A percentile compares a stretch with the other conserved stretches of the same genome.
These are phyloP conservation scores for Asterophora parasitica DNA, from an alignment of 768 basidiomycete species.

Conservation along the genomic window DNA sequence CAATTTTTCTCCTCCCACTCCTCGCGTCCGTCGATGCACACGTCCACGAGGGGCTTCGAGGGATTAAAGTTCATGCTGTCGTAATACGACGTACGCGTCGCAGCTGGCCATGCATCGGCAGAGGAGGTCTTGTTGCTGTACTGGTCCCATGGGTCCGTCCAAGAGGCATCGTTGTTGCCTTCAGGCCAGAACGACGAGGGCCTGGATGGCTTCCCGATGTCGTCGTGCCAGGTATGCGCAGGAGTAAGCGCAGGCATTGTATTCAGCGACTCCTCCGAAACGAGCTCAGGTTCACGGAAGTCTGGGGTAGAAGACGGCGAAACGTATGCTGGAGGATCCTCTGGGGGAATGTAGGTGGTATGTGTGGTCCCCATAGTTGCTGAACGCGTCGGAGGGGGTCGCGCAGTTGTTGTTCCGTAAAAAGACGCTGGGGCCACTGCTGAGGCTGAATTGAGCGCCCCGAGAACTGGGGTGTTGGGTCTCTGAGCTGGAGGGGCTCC, in stretches of 20 bases:
- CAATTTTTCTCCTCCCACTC: slow-evolving; percentile 59
- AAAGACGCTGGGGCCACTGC: slow-evolving; percentile 32
- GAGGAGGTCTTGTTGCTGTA: neutral
- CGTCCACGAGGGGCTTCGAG: slow-evolving; percentile 21
- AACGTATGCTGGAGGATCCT: slow-evolving; percentile 34
- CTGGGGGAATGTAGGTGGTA: slow-evolving; percentile 34
- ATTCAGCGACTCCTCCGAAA: slow-evolving; percentile 35
- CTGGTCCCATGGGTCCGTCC: neutral
- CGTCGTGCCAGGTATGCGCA: slow-evolving; percentile 3
- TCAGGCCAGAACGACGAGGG: neutral
- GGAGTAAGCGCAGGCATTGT: slow-evolving; percentile 32
- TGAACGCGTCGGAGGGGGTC: slow-evolving; percentile 35
- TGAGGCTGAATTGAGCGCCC: slow-evolving; percentile 14
- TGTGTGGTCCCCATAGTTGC: slow-evolving; percentile 38
- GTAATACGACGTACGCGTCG: slow-evolving; percentile 8
- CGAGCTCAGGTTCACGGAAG: slow-evolving; percentile 55
- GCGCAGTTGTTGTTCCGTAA: slow-evolving; percentile 32
- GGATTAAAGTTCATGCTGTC: slow-evolving; percentile 16
- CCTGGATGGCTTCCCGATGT: neutral
- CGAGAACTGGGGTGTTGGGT: slow-evolving; percentile 36
- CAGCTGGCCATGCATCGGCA: slow-evolving; percentile 14
- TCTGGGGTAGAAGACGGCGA: slow-evolving; percentile 25
- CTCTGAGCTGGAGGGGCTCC: slow-evolving; percentile 32
- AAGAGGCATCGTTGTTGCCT: neutral
- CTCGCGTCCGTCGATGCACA: slow-evolving; percentile 56